phyloP scores from a whole-genome alignment of 495 filamentous ascomycete species.

The Barbatosphaeria neglecta region DNA sequence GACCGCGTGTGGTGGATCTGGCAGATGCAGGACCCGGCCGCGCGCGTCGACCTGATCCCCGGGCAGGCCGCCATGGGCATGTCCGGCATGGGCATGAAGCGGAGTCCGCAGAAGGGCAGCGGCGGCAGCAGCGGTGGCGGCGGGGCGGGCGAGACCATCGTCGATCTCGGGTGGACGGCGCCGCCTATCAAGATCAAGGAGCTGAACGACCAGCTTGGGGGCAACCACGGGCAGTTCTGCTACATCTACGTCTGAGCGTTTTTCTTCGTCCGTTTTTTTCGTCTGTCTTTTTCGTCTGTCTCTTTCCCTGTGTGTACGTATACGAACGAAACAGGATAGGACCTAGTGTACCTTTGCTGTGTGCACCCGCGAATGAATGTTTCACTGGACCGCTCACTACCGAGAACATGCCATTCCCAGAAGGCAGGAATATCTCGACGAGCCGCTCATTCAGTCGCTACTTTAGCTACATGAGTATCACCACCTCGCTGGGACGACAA shows the following conservation, averaged over 20 bases:
- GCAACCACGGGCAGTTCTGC: slow-evolving; percentile 13
- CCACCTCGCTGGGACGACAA: no score
- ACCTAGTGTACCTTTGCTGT: no score
- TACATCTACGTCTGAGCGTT: slow-evolving; percentile 20
- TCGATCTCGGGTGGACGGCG: slow-evolving; percentile 17
- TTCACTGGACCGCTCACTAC: no score
- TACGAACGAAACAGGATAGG: no score
- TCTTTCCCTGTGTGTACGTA: no score
- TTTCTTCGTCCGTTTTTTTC: no score
- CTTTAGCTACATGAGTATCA: no score
- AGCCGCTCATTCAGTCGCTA: no score
- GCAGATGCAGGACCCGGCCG: slow-evolving; percentile 35
- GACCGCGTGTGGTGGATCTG: slow-evolving; percentile 49
- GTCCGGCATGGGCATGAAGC: slow-evolving; percentile 4
- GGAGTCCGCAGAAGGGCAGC: slow-evolving; percentile 4
- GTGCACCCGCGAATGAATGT: no score
- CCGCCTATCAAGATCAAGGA: slow-evolving; percentile 11
- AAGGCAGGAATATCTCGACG: no score
- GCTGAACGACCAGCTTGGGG: slow-evolving; percentile 18
- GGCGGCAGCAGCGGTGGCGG: background rate
- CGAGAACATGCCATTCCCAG: no score
- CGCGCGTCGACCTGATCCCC: slow-evolving; percentile 12
- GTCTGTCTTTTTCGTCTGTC: no score
- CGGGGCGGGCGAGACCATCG: slow-evolving; percentile 1
- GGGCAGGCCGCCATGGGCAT: slow-evolving; percentile 9